These are phyloP conservation scores for Saccharum hybrid DNA, from an alignment of 202 grass and related monocot genomes.

Conservation along the genomic window DNA sequence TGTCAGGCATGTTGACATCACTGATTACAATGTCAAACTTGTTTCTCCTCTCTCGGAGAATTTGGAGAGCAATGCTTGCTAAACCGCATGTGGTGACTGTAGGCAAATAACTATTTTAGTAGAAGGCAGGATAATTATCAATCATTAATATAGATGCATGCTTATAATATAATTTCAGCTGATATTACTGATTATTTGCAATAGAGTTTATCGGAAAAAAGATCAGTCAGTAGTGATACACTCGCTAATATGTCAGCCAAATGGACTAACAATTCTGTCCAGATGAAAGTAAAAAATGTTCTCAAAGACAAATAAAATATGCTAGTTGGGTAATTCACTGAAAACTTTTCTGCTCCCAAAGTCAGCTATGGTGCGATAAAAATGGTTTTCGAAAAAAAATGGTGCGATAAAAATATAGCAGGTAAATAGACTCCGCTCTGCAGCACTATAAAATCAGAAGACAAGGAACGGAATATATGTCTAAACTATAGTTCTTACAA, in stretches of 20 bases:
- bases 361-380: constrained; percentile 14
- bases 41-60: constrained; percentile 85
- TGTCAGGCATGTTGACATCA: constrained; percentile 99
- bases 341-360: background rate
- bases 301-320: background rate
- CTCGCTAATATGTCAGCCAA: background rate
- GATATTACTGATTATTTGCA: background rate
- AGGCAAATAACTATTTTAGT: constrained; percentile 45
- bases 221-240: background rate
- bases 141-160: constrained; percentile 37
- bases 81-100: constrained; percentile 94
- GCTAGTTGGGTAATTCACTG: constrained; percentile 2
- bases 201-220: background rate
- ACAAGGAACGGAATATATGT: background rate
- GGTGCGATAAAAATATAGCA: constrained; percentile 10
- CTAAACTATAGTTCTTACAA: background rate
- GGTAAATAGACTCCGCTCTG: constrained; percentile 1
- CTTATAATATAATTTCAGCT: background rate
- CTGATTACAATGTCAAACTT: constrained; percentile 98
- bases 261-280: constrained; percentile 15
- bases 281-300: constrained; percentile 8
- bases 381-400: background rate
- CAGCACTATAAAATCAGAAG: constrained; percentile 31
- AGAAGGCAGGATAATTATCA: background rate
- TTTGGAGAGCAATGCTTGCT: constrained; percentile 80